phyloP scores from a whole-genome alignment of 768 basidiomycete genomes.

The Phaeotremella fagi region DNA sequence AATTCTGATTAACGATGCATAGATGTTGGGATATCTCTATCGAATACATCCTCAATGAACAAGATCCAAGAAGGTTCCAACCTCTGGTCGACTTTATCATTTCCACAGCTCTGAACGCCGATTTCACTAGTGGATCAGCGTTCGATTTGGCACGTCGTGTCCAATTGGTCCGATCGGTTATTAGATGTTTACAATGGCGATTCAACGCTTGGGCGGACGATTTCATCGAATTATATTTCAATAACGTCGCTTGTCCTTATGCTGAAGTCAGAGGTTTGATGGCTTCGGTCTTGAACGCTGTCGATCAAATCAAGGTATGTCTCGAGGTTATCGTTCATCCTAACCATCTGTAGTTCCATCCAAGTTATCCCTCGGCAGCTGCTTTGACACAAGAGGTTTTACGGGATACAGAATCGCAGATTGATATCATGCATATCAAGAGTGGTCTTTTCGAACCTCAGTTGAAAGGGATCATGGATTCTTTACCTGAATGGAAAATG shows the following conservation, averaged over 20 bases:
- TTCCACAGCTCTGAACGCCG: constrained; percentile 59
- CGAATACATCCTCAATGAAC: constrained; percentile 66
- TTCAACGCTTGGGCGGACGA: constrained; percentile 65
- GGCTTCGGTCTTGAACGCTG: constrained; percentile 64
- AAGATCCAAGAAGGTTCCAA: constrained; percentile 74
- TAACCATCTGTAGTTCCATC: constrained; percentile 46
- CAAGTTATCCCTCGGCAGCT: constrained; percentile 58
- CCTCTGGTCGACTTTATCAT: constrained; percentile 73
- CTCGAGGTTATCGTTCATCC: not conserved
- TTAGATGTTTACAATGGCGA: constrained; percentile 62
- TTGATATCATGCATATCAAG: constrained; percentile 71
- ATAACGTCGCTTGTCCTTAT: constrained; percentile 73
- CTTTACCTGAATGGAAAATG: constrained; percentile 65
- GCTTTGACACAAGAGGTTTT: constrained; percentile 63
- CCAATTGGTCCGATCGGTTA: constrained; percentile 61
- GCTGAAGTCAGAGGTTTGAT: constrained; percentile 75
- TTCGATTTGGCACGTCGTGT: constrained; percentile 79
- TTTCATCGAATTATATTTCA: constrained; percentile 66
- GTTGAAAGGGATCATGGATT: constrained; percentile 57
- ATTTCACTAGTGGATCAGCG: constrained; percentile 78
- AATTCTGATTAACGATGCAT: constrained; percentile 1
- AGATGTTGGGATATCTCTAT: constrained; percentile 45
- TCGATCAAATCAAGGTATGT: constrained; percentile 66
- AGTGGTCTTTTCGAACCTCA: constrained; percentile 61
- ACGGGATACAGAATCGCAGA: constrained; percentile 53